These are phyloP conservation scores for Scheffersomyces ergatensis DNA, from an alignment of 805 yeast genomes.

Conservation along the genomic window DNA sequence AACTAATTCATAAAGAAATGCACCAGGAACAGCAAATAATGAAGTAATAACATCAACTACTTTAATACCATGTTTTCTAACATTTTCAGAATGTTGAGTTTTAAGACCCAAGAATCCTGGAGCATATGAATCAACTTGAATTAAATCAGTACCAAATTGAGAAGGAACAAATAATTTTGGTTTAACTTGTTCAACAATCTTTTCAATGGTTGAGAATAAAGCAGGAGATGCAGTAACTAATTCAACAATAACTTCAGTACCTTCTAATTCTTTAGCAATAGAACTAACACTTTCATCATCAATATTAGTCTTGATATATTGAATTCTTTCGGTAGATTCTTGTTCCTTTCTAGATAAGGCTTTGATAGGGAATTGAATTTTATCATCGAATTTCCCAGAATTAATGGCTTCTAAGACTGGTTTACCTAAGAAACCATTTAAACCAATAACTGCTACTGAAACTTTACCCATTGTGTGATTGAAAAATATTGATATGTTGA, in stretches of 20 bases:
- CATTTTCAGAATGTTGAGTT: constrained; percentile 30
- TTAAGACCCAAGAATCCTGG: constrained; percentile 37
- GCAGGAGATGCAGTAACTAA: constrained; percentile 31
- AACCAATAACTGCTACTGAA: constrained; percentile 50
- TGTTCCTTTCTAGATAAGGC: constrained; percentile 46
- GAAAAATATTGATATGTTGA: neutral
- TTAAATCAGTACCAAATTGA: constrained; percentile 53
- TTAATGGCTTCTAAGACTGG: constrained; percentile 45
- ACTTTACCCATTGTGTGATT: constrained; percentile 4
- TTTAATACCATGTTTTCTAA: constrained; percentile 27
- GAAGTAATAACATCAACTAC: constrained; percentile 9
- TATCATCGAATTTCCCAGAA: constrained; percentile 38
- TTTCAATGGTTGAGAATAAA: constrained; percentile 32
- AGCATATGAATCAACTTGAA: constrained; percentile 18
- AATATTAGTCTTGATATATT: constrained; percentile 35
- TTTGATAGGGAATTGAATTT: constrained; percentile 44
- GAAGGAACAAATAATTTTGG: constrained; percentile 56
- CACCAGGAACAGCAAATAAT: constrained; percentile 8
- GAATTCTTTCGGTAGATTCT: constrained; percentile 28
- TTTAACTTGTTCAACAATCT: constrained; percentile 33
- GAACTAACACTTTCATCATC: constrained; percentile 18
- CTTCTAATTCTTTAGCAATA: constrained; percentile 37
- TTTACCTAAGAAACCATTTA: constrained; percentile 49
- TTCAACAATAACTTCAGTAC: constrained; percentile 51
- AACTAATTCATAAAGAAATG: constrained; percentile 27